phyloP scores from a whole-genome alignment of 495 filamentous ascomycete species.

The Daldinia caldariorum region DNA sequence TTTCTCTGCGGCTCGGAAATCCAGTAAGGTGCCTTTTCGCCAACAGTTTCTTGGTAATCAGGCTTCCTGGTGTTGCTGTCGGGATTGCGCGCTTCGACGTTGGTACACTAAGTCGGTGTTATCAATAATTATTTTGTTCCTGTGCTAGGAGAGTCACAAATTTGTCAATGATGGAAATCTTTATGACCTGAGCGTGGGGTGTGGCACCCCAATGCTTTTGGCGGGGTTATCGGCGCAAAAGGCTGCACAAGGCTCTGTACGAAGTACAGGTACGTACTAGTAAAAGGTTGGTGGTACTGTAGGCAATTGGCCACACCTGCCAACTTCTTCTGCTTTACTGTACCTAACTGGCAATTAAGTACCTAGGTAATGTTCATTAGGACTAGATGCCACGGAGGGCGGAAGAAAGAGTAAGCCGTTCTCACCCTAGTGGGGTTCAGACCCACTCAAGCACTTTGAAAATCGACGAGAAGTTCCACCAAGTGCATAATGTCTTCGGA shows the following conservation, averaged over 20 bases:
- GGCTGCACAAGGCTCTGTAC: neutral
- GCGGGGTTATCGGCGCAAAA: slow-evolving; percentile 28
- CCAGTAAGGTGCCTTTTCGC: slow-evolving; percentile 15
- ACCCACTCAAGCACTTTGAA: slow-evolving; percentile 23
- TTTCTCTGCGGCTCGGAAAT: slow-evolving; percentile 16
- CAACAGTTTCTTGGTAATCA: neutral
- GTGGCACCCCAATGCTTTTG: slow-evolving; percentile 40
- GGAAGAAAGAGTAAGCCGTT: slow-evolving; percentile 29
- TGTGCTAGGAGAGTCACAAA: slow-evolving; percentile 33
- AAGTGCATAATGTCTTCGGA: slow-evolving; percentile 32
- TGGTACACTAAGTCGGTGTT: slow-evolving; percentile 1
- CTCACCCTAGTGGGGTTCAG: neutral
- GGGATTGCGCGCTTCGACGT: slow-evolving; percentile 19
- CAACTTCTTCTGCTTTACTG: neutral
- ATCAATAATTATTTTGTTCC: slow-evolving; percentile 18
- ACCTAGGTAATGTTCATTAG: slow-evolving; percentile 1
- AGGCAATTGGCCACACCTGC: neutral
- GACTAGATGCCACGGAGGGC: slow-evolving; percentile 1
- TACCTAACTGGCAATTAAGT: neutral
- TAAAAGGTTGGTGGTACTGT: neutral
- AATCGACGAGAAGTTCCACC: slow-evolving; percentile 31
- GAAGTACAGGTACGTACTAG: no score
- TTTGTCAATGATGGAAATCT: slow-evolving; percentile 46
- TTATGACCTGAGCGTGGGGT: slow-evolving; percentile 47
- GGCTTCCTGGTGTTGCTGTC: neutral